phyloP scores from a whole-genome alignment of 129 eudicot species.

The Dittrichia graveolens region DNA sequence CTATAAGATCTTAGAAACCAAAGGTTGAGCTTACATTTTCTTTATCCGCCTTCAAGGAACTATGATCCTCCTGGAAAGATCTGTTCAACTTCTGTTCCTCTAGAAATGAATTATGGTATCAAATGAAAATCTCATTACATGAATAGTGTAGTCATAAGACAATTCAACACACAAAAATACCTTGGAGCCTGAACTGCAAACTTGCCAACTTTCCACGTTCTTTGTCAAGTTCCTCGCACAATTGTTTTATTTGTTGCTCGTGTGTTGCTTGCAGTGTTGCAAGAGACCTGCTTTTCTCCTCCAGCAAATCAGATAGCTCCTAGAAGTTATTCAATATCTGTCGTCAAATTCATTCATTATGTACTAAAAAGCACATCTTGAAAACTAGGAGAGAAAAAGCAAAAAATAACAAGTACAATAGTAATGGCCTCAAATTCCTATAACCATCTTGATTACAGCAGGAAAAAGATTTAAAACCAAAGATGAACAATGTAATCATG shows the following conservation, averaged over 20 bases:
- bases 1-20: slow-evolving; percentile 7
- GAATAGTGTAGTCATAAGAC: slow-evolving; percentile 1
- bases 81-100: slow-evolving; percentile 76
- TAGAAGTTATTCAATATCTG: slow-evolving; percentile 60
- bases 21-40: slow-evolving; percentile 58
- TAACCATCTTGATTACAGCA: slow-evolving; percentile 11
- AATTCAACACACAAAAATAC: slow-evolving; percentile 37
- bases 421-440: neutral
- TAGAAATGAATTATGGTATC: slow-evolving; percentile 41
- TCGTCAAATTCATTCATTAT: slow-evolving; percentile 52
- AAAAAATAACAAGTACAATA: neutral
- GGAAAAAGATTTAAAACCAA: neutral
- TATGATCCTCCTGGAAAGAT: slow-evolving; percentile 64
- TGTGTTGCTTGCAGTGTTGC: slow-evolving; percentile 59
- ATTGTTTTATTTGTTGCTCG: slow-evolving; percentile 61
- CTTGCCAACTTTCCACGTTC: slow-evolving; percentile 59
- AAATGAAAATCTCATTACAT: slow-evolving; percentile 32
- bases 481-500: neutral
- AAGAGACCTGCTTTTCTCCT: slow-evolving; percentile 69
- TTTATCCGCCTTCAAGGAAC: slow-evolving; percentile 58
- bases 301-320: slow-evolving; percentile 80
- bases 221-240: slow-evolving; percentile 62
- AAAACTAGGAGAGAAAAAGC: slow-evolving; percentile 10
- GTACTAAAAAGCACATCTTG: slow-evolving; percentile 30
- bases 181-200: slow-evolving; percentile 59